Evolutionary conservation across 1,139 yeast genomes (phyloP), one percentile per base, ranked within the genome.

Genomic region (Candida frijolesensis): DNA sequence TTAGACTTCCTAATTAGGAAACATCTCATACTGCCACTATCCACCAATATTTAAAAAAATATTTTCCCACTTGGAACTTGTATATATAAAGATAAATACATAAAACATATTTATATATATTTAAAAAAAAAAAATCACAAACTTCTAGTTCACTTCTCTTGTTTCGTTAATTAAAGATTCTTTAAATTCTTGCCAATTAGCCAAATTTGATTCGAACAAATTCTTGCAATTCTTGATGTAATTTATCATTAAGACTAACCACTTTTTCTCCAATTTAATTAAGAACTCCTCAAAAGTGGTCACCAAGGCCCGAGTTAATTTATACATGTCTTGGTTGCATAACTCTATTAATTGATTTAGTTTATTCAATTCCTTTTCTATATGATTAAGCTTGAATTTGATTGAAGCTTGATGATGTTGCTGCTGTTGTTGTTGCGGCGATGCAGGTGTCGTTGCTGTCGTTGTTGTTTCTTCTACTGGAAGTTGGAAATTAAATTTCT

Each of bases 281-380:
- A 65, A 57, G 51, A 74, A 75, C 32, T 67, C 72, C 19, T 61
- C 58, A 48, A 72, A 72, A 15, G 71, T 76, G 10, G 49, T 43
- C 29, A 59, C 59, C 38, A 76, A 60, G 49, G 68, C 72, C 6
- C 60, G 54, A 1, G 79, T 74, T 35, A 76, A 64, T 30, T 61
- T 60, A 10, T 57, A 54, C 69, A 76, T 67, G 56, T 77, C 81
- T 18, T 57, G 56, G 48, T 72, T 72, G 47, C 71, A 64, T 32
- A 76, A 61, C 19, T 65, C 70, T 12, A 76, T 72, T 38, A 77
- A 62, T 57, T 76, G 80, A 50, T 74, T 76, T 46, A 76, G 61
- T 54, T 76, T 76, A 42, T 64, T 63, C 45, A 77, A 61, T 53
- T 77, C 82, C 54, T 70, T 71, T 52, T 77, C 79, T 19, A 76